phyloP scores from a whole-genome alignment of 2,329 filamentous ascomycete species.

The Claviceps spartinae region DNA sequence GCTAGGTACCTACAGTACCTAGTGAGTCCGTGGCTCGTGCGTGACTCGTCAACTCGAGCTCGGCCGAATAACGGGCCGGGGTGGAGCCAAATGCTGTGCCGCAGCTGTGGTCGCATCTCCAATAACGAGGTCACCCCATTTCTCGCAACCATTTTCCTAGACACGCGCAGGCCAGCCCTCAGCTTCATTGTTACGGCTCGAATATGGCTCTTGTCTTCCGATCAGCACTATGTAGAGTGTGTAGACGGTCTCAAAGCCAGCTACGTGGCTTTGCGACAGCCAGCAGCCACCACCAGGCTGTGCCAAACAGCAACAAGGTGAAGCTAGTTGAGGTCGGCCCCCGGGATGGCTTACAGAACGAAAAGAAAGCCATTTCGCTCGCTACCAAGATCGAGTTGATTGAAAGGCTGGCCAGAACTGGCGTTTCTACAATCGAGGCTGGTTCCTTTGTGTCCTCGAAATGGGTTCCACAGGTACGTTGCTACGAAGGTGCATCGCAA shows the following conservation, averaged over 20 bases:
- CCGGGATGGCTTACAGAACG: constrained; percentile 77
- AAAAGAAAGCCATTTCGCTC: constrained; percentile 57
- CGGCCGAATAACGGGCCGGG: constrained; percentile 9
- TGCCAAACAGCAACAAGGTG: constrained; percentile 31
- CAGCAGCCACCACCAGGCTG: constrained; percentile 12
- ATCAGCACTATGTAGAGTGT: constrained; percentile 25
- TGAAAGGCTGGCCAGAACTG: constrained; percentile 51
- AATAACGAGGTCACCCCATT: background rate
- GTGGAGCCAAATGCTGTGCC: constrained; percentile 16
- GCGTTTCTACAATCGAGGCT: constrained; percentile 61
- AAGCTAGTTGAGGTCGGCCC: constrained; percentile 74
- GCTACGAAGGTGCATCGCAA: no score
- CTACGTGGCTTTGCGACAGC: constrained; percentile 28
- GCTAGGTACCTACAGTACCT: background rate
- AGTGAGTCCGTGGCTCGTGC: no score
- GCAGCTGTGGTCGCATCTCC: constrained; percentile 9
- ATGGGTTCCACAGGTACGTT: constrained; percentile 64
- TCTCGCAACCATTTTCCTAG: background rate
- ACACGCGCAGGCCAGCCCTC: background rate
- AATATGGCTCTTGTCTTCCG: constrained; percentile 22
- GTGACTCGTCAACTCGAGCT: background rate
- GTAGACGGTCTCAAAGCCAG: constrained; percentile 19
- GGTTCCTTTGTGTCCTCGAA: constrained; percentile 74
- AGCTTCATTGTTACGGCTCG: background rate
- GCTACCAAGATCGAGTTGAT: constrained; percentile 67